Conservation (phyloP, 768 basidiomycete species). For the Mycena alexandri region DNA sequence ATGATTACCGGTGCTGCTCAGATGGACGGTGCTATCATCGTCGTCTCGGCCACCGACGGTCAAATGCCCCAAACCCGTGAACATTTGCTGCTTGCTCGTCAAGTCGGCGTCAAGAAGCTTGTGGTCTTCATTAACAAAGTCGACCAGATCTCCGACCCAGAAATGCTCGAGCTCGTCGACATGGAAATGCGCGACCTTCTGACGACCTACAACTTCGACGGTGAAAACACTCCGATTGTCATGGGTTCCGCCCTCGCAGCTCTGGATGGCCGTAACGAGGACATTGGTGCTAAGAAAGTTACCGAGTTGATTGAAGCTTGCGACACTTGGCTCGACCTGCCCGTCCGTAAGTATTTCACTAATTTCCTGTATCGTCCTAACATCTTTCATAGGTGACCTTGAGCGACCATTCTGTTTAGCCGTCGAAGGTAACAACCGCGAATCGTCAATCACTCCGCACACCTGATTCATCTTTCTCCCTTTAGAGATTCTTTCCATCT, state of each 20-base stretch:
- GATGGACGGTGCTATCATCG: constrained; percentile 96
- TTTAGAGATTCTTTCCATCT: constrained; percentile 93
- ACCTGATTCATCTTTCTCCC: not conserved
- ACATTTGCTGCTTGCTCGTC: constrained; percentile 96
- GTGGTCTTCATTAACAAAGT: constrained; percentile 99
- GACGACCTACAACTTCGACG: constrained; percentile 93
- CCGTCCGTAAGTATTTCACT: constrained; percentile 72
- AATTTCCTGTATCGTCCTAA: constrained; percentile 5
- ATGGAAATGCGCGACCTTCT: constrained; percentile 99
- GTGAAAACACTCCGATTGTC: constrained; percentile 97
- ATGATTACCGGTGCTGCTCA: constrained; percentile 99
- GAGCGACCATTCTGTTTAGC: constrained; percentile 98
- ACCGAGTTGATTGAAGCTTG: constrained; percentile 86
- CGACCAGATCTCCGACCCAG: constrained; percentile 94
- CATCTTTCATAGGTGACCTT: constrained; percentile 78
- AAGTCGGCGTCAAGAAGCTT: constrained; percentile 97
- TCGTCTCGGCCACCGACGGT: constrained; percentile 98
- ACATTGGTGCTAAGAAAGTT: constrained; percentile 86
- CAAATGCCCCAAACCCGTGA: constrained; percentile 99
- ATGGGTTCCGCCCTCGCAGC: constrained; percentile 98
- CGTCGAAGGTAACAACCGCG: constrained; percentile 73
- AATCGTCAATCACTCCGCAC: not conserved
- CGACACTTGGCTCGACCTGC: constrained; percentile 95
- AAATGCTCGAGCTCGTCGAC: constrained; percentile 99
- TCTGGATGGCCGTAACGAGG: constrained; percentile 85